Percentiles rank a stretch among this genome's conserved stretches.
phyloP scores from a whole-genome alignment of 306 rosid species.

The Dryas alaskensis region DNA sequence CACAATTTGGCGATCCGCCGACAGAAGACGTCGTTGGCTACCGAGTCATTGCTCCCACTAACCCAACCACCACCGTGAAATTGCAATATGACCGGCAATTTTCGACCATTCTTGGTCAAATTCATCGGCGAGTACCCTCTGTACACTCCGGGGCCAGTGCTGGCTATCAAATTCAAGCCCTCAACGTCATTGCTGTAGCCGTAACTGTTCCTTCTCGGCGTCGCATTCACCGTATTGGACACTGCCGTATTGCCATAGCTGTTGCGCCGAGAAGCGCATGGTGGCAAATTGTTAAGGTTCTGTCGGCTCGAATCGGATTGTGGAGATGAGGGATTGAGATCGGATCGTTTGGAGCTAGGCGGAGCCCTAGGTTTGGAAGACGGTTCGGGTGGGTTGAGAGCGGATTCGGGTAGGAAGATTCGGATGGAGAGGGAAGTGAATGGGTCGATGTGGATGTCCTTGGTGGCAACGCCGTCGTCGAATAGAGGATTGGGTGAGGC shows the following conservation, averaged over 20 bases:
- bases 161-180: slow-evolving; percentile 58
- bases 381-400: slow-evolving; percentile 60
- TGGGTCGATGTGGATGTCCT: slow-evolving; percentile 87
- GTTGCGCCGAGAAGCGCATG: slow-evolving; percentile 37
- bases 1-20: slow-evolving; percentile 76
- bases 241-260: slow-evolving; percentile 45
- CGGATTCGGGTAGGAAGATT: slow-evolving; percentile 92
- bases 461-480: slow-evolving; percentile 87
- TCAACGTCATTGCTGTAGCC: slow-evolving; percentile 37
- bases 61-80: slow-evolving; percentile 99
- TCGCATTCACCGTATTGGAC: slow-evolving; percentile 33
- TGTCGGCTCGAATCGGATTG: slow-evolving; percentile 21
- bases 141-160: slow-evolving; percentile 40
- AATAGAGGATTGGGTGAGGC: slow-evolving; percentile 72
- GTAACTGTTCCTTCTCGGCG: slow-evolving; percentile 45
- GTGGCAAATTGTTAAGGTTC: slow-evolving; percentile 9
- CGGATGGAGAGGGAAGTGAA: slow-evolving; percentile 72
- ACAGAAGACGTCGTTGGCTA: slow-evolving; percentile 73
- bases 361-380: slow-evolving; percentile 34
- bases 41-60: slow-evolving; percentile 85
- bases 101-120: slow-evolving; percentile 36
- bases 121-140: slow-evolving; percentile 62
- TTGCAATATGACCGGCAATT: slow-evolving; percentile 76
- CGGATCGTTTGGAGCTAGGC: slow-evolving; percentile 18
- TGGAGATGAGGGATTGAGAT: slow-evolving; percentile 34